Base-by-base conservation (phyloP, 108 stramenopile genomes). In the Pseudonitzschia delicatissima region DNA sequence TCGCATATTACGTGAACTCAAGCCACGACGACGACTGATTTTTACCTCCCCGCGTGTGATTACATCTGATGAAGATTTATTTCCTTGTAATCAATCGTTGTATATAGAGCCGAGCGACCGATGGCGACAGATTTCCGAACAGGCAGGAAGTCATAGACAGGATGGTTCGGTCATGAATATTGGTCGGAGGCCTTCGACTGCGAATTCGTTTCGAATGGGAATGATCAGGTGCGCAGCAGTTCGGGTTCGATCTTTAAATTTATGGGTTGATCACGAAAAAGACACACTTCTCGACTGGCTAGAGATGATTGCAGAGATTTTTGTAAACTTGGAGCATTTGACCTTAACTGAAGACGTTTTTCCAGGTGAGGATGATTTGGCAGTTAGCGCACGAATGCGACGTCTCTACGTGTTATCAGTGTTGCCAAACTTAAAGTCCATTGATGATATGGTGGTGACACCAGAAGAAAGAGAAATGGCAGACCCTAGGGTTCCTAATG, bases 61-160 rank as follows among this genome's bases (percentile, higher is more conserved):
- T 2, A 15, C 21, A 6, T 40, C 45, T 9, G 69, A 71, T 60
- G 63, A 64, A 32, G 55, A 66, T 20, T 42, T 70, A 18, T 71
- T 71, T 45, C 65, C 65, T 0, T n/a, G 17, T 11, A 17, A 57
- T 45, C 51, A 66, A 27, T 66, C 57, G 15, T 15, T 49, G 1
- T 69, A 57, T 57, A 49, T 35, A 50, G 29, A 64, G 50, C 37
- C 49, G 17, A 29, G 42, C 1, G 39, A 55, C 18, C 70, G 79
- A 17, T 80, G 79, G 79, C 40, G 64, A 20, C 26, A 20, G 12
- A 72, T 80, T 5, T 72, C 74, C 0, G 52, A 76, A 7, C 75
- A 69, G 44, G 79, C 79, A n/a, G 79, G 79, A 52, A 29, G 45
- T 9, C 79, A 80, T 51, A 37, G 63, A 50, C 79, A 80, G 31